Conservation (phyloP, 208 protist species). For the Herpetomonas muscarum region DNA sequence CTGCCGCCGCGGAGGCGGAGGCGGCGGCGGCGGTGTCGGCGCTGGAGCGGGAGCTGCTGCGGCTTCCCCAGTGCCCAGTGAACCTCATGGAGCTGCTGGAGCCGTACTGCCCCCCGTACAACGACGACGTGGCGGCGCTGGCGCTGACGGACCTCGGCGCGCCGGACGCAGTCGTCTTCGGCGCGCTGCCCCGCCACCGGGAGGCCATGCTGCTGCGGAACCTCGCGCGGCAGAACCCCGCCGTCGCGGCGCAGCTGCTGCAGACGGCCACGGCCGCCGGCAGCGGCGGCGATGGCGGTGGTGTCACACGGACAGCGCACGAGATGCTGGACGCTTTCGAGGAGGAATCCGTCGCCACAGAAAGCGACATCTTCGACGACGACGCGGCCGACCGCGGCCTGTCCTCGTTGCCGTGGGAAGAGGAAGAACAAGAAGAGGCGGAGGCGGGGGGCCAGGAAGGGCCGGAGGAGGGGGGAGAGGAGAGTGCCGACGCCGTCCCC, state of each 20-base stretch:
- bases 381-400: conserved; percentile 15
- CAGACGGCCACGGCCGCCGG: not conserved
- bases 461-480: not conserved
- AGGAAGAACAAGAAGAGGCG: conserved; percentile 6
- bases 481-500: not conserved
- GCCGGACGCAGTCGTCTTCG: conserved; percentile 8
- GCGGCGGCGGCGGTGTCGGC: conserved; percentile 3
- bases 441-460: conserved; percentile 4
- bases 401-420: not conserved
- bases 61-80: conserved; percentile 51
- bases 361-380: conserved; percentile 29
- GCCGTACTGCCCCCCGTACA: conserved; percentile 78
- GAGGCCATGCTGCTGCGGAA: conserved; percentile 22
- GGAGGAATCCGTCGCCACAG: conserved; percentile 44
- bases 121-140: conserved; percentile 26
- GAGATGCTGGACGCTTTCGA: conserved; percentile 29
- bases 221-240: not conserved
- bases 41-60: conserved; percentile 20
- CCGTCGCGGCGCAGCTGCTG: conserved; percentile 1
- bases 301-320: conserved; percentile 6
- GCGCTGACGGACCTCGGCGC: conserved; percentile 12
- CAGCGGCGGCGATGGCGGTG: not conserved
- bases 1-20: not conserved
- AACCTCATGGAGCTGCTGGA: conserved; percentile 81
- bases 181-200: conserved; percentile 13